Percentiles rank a stretch among this genome's conserved stretches.
phyloP scores from a whole-genome alignment of 2,329 filamentous ascomycete genomes.

The Cladosporium oxysporum region DNA sequence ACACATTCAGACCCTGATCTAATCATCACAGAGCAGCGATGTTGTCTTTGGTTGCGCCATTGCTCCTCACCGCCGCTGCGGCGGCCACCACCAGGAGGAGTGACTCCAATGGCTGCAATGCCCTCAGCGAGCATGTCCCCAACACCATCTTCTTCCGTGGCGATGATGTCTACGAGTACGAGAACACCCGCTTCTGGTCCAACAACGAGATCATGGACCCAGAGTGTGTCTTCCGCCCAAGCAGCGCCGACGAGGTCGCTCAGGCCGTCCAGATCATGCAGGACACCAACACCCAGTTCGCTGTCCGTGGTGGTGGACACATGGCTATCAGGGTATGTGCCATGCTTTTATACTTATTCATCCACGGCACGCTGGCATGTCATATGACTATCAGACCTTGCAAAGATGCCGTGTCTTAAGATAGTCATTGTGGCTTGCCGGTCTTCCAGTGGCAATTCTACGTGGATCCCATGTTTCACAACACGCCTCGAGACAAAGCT shows the following conservation, averaged over 20 bases:
- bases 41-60: constrained; percentile 15
- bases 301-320: constrained; percentile 16
- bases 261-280: constrained; percentile 20
- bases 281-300: constrained; percentile 17
- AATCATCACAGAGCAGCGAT: background rate
- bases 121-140: constrained; percentile 9
- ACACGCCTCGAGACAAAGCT: background rate
- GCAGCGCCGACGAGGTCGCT: constrained; percentile 17
- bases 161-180: constrained; percentile 19
- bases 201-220: constrained; percentile 20
- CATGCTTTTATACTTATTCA: background rate
- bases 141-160: constrained; percentile 20
- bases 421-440: background rate
- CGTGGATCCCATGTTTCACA: background rate
- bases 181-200: constrained; percentile 15
- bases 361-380: background rate
- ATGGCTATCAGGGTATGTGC: constrained; percentile 18
- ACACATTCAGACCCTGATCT: constrained; percentile 2
- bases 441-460: background rate
- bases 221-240: constrained; percentile 16
- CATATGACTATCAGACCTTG: background rate
- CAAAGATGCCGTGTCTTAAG: background rate
- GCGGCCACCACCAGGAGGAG: constrained; percentile 7
- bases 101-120: constrained; percentile 16
- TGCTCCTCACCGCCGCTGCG: constrained; percentile 10